Evolutionary conservation across 2,329 filamentous ascomycete species (phyloP).

Genomic region (Cytospora leucostoma): DNA sequence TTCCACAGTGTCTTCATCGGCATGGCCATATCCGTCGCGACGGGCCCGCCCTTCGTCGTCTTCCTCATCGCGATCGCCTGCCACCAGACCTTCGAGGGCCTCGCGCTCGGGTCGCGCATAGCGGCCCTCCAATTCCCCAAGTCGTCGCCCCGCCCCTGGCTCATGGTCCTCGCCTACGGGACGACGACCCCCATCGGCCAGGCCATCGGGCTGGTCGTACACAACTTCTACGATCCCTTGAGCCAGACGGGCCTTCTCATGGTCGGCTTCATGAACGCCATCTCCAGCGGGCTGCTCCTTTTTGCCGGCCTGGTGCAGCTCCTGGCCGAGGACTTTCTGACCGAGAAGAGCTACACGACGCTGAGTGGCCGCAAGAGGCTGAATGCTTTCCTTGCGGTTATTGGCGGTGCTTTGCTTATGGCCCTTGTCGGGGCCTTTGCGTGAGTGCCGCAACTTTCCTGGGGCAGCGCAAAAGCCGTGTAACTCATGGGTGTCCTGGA

Average conservation of each 20-base stretch:
- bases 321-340: slow-evolving; percentile 80
- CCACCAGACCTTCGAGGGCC: slow-evolving; percentile 86
- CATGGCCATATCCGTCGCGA: slow-evolving; percentile 81
- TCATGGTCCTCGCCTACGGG: slow-evolving; percentile 78
- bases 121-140: slow-evolving; percentile 78
- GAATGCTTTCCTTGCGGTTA: slow-evolving; percentile 64
- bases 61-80: slow-evolving; percentile 80
- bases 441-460: slow-evolving; percentile 37
- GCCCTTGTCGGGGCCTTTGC: slow-evolving; percentile 73
- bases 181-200: slow-evolving; percentile 80
- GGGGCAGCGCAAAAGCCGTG: not conserved
- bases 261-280: slow-evolving; percentile 86
- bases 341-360: slow-evolving; percentile 71
- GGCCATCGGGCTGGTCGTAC: slow-evolving; percentile 75
- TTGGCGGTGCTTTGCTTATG: slow-evolving; percentile 68
- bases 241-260: slow-evolving; percentile 76
- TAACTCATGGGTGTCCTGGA: not conserved
- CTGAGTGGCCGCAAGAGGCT: slow-evolving; percentile 63
- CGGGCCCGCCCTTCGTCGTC: slow-evolving; percentile 75
- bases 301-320: slow-evolving; percentile 85
- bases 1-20: slow-evolving; percentile 87
- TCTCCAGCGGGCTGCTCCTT: slow-evolving; percentile 76
- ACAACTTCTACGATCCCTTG: slow-evolving; percentile 77
- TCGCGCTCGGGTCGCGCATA: slow-evolving; percentile 83
- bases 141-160: slow-evolving; percentile 74